phyloP scores from a whole-genome alignment of 2,329 filamentous ascomycete genomes.

The Fusarium sp. region DNA sequence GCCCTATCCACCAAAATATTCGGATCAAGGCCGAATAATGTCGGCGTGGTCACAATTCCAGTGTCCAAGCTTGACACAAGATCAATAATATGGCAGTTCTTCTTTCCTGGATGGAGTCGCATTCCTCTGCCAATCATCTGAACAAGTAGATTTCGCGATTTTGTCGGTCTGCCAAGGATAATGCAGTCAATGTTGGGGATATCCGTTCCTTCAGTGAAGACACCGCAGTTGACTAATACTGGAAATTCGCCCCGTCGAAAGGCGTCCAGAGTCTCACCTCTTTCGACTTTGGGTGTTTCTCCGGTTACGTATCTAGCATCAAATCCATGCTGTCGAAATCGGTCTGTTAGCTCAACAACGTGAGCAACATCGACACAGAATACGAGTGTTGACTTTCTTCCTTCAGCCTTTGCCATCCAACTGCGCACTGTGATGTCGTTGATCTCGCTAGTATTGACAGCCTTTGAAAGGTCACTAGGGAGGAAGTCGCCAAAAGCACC shows the following conservation, averaged over 20 bases:
- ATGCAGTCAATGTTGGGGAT: constrained; percentile 98
- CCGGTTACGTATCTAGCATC: constrained; percentile 91
- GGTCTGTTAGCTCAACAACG: constrained; percentile 77
- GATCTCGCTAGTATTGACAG: constrained; percentile 82
- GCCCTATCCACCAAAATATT: constrained; percentile 77
- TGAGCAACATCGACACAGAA: constrained; percentile 95
- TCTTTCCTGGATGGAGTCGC: constrained; percentile 82
- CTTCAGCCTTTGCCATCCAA: constrained; percentile 82
- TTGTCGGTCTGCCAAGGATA: constrained; percentile 86
- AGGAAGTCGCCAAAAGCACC: constrained; percentile 80
- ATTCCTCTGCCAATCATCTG: constrained; percentile 99
- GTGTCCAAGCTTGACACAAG: constrained; percentile 88
- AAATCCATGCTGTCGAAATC: constrained; percentile 80
- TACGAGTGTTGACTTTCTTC: constrained; percentile 85
- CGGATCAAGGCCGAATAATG: constrained; percentile 92
- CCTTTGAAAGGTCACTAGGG: constrained; percentile 78
- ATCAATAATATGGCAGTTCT: constrained; percentile 94
- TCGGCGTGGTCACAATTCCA: constrained; percentile 90
- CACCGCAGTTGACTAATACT: constrained; percentile 92
- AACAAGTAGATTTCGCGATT: constrained; percentile 90
- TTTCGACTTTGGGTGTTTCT: constrained; percentile 75
- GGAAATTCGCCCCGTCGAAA: constrained; percentile 84
- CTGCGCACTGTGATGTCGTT: constrained; percentile 88
- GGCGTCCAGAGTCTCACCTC: constrained; percentile 76
- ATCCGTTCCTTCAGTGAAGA: constrained; percentile 97